A percentile compares a stretch with the other conserved stretches of the same genome.
phyloP scores from a whole-genome alignment of 2,329 filamentous ascomycete genomes.

The Colletotrichum sojae region DNA sequence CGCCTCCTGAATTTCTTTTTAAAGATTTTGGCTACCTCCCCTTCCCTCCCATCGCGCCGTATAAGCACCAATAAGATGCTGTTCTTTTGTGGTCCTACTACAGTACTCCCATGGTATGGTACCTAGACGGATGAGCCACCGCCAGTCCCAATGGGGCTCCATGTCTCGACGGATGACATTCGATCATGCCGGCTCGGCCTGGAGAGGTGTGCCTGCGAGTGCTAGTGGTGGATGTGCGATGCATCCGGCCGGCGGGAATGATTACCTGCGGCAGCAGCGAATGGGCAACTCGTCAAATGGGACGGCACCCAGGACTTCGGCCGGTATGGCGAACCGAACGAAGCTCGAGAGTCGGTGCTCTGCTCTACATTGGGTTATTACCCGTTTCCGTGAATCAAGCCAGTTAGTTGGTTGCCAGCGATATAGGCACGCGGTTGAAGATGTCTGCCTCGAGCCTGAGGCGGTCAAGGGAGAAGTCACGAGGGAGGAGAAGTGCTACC shows the following conservation, averaged over 20 bases:
- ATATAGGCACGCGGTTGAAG: not conserved
- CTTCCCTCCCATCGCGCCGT: constrained; percentile 13
- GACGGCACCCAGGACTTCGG: constrained; percentile 25
- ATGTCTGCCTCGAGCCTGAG: constrained; percentile 6
- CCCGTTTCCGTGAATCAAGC: constrained; percentile 11
- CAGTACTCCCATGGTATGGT: no score
- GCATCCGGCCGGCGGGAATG: constrained; percentile 15
- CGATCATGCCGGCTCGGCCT: constrained; percentile 22
- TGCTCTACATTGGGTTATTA: no score
- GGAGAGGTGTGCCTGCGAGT: constrained; percentile 6
- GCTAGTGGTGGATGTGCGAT: constrained; percentile 10
- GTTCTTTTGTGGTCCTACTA: constrained; percentile 6
- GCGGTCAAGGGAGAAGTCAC: not conserved
- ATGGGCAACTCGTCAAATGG: constrained; percentile 29
- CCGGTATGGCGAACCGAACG: constrained; percentile 25
- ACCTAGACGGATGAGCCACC: constrained; percentile 38
- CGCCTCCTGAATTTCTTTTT: constrained; percentile 42
- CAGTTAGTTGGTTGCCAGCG: no score
- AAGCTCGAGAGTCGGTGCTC: no score
- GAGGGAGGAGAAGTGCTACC: constrained; percentile 1
- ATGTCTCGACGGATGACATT: constrained; percentile 39
- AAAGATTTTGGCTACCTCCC: constrained; percentile 39
- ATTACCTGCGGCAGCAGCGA: constrained; percentile 21
- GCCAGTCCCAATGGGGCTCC: constrained; percentile 36
- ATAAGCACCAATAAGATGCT: constrained; percentile 36